Percentiles rank a stretch among this genome's conserved stretches.
These are phyloP conservation scores for Ophiostoma sp. DNA, from an alignment of 2,329 filamentous ascomycete species.

Conservation along the genomic window DNA sequence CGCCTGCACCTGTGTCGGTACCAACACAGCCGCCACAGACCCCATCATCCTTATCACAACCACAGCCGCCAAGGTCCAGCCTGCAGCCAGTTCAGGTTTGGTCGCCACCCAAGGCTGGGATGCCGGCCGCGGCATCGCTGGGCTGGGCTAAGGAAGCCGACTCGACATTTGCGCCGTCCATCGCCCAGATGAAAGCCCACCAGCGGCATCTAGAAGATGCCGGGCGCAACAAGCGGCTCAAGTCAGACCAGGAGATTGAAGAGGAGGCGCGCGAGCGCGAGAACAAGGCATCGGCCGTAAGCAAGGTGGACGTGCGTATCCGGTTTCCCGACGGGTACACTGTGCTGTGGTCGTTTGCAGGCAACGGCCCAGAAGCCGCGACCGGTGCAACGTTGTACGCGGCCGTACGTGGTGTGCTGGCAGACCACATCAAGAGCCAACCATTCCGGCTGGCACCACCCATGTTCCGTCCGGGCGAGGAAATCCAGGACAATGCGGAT, in stretches of 20 bases:
- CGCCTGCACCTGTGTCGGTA: not conserved
- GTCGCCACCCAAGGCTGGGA: constrained; percentile 61
- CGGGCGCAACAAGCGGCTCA: constrained; percentile 68
- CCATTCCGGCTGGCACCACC: constrained; percentile 68
- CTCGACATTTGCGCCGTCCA: constrained; percentile 68
- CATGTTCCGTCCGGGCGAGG: constrained; percentile 41
- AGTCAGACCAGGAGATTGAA: constrained; percentile 75
- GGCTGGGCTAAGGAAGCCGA: constrained; percentile 45
- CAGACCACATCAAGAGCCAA: constrained; percentile 52
- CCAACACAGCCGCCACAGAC: not conserved
- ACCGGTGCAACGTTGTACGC: constrained; percentile 67
- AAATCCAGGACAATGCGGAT: constrained; percentile 44
- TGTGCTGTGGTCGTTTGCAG: constrained; percentile 62
- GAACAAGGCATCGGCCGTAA: constrained; percentile 60
- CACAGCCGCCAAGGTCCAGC: constrained; percentile 18
- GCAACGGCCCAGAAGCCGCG: constrained; percentile 48
- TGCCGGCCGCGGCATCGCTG: constrained; percentile 60
- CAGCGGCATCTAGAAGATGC: constrained; percentile 60
- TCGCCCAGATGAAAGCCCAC: constrained; percentile 69
- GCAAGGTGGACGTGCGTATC: constrained; percentile 67
- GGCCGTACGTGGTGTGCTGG: constrained; percentile 68
- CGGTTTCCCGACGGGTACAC: constrained; percentile 83
- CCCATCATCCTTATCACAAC: not conserved
- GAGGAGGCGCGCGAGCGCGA: constrained; percentile 61
- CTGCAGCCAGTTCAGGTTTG: constrained; percentile 63